These are phyloP conservation scores for Aristolochia californica DNA, from an alignment of 164 flowering plant genomes.

Conservation along the genomic window DNA sequence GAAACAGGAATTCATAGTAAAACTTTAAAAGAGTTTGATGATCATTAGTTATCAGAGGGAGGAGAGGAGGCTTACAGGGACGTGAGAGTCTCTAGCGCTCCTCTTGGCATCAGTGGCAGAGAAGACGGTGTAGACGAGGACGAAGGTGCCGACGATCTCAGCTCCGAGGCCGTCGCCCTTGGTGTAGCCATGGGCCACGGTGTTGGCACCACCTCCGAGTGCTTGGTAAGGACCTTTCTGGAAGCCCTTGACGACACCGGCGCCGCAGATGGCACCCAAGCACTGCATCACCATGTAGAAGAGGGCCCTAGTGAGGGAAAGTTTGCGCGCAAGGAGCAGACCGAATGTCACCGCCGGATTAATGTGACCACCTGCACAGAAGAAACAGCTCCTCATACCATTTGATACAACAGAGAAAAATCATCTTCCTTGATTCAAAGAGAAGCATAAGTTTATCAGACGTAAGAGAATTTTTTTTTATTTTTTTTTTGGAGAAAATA, in stretches of 20 bases:
- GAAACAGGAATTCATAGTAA: too few relatives aligned
- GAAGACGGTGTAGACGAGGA: slow-evolving; percentile 83
- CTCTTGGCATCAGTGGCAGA: slow-evolving; percentile 91
- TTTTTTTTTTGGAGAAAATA: too few relatives aligned
- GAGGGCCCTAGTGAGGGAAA: slow-evolving; percentile 60
- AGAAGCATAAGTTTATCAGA: too few relatives aligned
- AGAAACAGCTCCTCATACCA: too few relatives aligned
- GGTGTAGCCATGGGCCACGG: slow-evolving; percentile 52
- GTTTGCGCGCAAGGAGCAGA: slow-evolving; percentile 61
- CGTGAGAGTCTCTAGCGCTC: slow-evolving; percentile 83
- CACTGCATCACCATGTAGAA: slow-evolving; percentile 85
- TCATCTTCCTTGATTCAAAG: too few relatives aligned
- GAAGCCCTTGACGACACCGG: slow-evolving; percentile 80
- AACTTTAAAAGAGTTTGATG: too few relatives aligned
- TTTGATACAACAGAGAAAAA: too few relatives aligned
- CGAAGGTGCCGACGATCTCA: slow-evolving; percentile 83
- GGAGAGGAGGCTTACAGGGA: slow-evolving; percentile 44
- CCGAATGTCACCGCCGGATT: slow-evolving; percentile 88
- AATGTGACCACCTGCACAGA: slow-evolving; percentile 58
- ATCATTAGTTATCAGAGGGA: not conserved
- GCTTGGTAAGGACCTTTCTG: slow-evolving; percentile 8
- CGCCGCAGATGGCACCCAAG: slow-evolving; percentile 74
- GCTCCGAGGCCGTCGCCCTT: slow-evolving; percentile 81
- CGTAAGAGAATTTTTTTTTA: too few relatives aligned
- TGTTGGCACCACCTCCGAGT: slow-evolving; percentile 60